Conservation (phyloP, 2,329 filamentous ascomycete genomes). For the Hysterium pulicare region DNA sequence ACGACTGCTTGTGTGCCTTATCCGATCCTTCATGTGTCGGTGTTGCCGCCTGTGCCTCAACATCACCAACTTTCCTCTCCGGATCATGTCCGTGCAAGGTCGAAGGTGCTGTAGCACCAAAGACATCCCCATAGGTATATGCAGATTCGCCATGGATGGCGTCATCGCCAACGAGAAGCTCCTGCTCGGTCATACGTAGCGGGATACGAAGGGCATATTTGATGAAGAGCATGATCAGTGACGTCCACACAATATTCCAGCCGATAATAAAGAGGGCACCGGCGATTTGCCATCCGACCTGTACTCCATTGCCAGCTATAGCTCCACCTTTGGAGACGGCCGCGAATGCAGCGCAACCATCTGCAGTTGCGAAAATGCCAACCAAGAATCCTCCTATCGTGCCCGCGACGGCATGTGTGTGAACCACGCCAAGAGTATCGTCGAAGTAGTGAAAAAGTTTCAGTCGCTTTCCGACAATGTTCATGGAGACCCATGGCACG, state of each 20-base stretch:
- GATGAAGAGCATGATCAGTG: constrained; percentile 50
- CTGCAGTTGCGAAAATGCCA: constrained; percentile 47
- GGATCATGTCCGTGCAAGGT: constrained; percentile 2
- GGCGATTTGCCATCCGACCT: constrained; percentile 51
- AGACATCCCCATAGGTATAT: constrained; percentile 4
- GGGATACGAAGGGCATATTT: constrained; percentile 49
- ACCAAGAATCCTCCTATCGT: constrained; percentile 46
- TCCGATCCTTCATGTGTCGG: neutral
- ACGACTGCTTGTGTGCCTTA: constrained; percentile 3
- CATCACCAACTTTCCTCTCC: neutral
- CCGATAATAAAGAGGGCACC: constrained; percentile 50
- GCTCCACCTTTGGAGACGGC: constrained; percentile 47
- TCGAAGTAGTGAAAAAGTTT: constrained; percentile 60
- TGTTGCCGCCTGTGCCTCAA: neutral
- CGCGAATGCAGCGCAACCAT: constrained; percentile 48
- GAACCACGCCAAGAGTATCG: constrained; percentile 51
- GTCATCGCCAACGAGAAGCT: constrained; percentile 47
- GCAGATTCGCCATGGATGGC: constrained; percentile 49
- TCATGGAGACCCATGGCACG: constrained; percentile 51
- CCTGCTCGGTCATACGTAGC: constrained; percentile 47
- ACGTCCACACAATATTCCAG: constrained; percentile 52
- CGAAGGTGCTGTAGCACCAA: neutral
- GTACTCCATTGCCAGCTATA: constrained; percentile 49
- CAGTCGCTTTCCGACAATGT: constrained; percentile 43
- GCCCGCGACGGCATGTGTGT: constrained; percentile 50